Base-by-base conservation (phyloP, 805 yeast species). In the Cyberlindnera veronae region DNA sequence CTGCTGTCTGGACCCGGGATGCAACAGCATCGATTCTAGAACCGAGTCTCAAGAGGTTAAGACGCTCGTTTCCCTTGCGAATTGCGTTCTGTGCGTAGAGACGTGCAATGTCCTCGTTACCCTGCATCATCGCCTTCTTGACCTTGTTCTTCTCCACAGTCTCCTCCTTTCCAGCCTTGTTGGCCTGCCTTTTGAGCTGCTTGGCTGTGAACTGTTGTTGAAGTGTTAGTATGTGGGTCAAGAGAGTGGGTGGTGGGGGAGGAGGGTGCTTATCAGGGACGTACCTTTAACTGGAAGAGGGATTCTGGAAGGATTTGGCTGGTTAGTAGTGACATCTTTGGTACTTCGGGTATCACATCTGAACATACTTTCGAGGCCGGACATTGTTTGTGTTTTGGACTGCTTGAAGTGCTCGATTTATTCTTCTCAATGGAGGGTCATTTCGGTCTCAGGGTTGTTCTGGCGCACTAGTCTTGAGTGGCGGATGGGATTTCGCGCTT, bases 1-100 rank as follows among this genome's bases (percentile, higher is more conserved):
- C 97, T 0, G 99, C 99, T 0, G 99, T 93, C 55, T 91, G 97
- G 3, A 93, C 95, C 44, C 99, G 68, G 4, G 95, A 83, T 0
- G 98, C 95, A 18, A 93, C 99, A 0, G 98, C 91, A 64, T 93
- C 99, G 16, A 93, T 86, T 42, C 97, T 67, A 0, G 96, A 86
- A 0, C 96, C 84, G 42, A 93, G 68, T 50, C 91, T 72, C 38
- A 93, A 67, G 39, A 93, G 64, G 57, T 84, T 91, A 38, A 91
- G 69, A 47, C 91, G 69, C 62, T 93, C 99, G 54, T 84, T 85
- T 33, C 84, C 74, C 62, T 93, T 93, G 36, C 99, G 75, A 32
- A 95, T 88, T 28, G 98, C 96, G 63, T 90, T 93, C 50, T 90
- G 95, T 0, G 99, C 99, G 55, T 93, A 91, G 32, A 93, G 74